Percentiles rank a stretch among this genome's conserved stretches.
These are phyloP conservation scores for Gastrolobium villosum DNA, from an alignment of 306 rosid genomes.

Conservation along the genomic window DNA sequence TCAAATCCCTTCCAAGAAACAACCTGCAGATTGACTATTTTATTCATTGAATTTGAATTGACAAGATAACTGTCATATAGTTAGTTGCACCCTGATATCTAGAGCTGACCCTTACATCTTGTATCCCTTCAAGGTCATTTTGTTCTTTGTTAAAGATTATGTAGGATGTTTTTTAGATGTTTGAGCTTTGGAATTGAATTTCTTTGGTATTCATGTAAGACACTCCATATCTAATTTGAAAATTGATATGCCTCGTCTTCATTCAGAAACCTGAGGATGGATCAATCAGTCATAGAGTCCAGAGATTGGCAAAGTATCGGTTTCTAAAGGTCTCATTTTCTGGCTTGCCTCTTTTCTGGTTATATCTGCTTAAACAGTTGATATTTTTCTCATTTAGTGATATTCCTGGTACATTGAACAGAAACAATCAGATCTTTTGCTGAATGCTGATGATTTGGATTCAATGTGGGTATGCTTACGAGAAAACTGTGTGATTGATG, in stretches of 20 bases:
- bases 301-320: conserved; percentile 92
- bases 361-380: conserved; percentile 32
- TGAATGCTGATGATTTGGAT: conserved; percentile 98
- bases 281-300: conserved; percentile 93
- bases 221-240: neutral
- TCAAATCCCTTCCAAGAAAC: neutral
- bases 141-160: conserved; percentile 1
- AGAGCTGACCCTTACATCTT: conserved; percentile 7
- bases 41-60: neutral
- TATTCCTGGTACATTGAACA: conserved; percentile 55
- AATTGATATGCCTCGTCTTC: conserved; percentile 39
- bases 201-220: conserved; percentile 37
- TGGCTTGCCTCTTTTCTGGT: conserved; percentile 32
- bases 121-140: conserved; percentile 25
- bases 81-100: conserved; percentile 9
- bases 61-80: conserved; percentile 1
- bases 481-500: conserved; percentile 98
- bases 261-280: conserved; percentile 99
- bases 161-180: conserved; percentile 32
- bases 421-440: conserved; percentile 98
- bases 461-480: conserved; percentile 98
- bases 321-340: conserved; percentile 74
- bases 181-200: conserved; percentile 38
- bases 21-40: neutral
- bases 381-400: conserved; percentile 40